A percentile compares a stretch with the other conserved stretches of the same genome.
phyloP scores from a whole-genome alignment of 192 early-diverging fungal genomes.

The Jimgerdemannia flammicorona region DNA sequence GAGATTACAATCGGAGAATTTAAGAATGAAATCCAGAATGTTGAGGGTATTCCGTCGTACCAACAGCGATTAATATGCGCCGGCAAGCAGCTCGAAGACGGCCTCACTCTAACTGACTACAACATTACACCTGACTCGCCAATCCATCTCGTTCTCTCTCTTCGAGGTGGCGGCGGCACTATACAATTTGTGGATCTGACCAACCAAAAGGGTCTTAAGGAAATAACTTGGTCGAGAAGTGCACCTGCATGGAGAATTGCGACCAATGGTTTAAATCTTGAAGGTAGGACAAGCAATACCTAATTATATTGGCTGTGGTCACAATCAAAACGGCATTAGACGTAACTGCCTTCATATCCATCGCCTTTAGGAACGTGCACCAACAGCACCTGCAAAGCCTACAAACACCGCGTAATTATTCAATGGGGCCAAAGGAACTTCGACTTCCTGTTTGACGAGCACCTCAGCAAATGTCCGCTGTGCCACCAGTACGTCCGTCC shows the following conservation, averaged over 20 bases:
- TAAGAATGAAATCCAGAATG: slow-evolving; percentile 73
- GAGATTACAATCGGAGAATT: slow-evolving; percentile 60
- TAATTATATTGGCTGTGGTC: background rate
- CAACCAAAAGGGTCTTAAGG: background rate
- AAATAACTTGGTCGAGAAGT: background rate
- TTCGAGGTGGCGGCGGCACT: slow-evolving; percentile 8
- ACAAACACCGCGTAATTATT: background rate
- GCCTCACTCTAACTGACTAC: slow-evolving; percentile 56
- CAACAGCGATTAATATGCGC: slow-evolving; percentile 67
- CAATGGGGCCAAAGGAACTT: background rate
- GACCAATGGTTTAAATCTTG: background rate
- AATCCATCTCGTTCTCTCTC: slow-evolving; percentile 55
- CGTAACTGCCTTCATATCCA: background rate
- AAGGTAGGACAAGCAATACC: background rate
- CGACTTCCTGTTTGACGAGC: background rate
- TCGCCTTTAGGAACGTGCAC: background rate
- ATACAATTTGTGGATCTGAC: background rate
- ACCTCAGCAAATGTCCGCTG: background rate
- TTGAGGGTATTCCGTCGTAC: slow-evolving; percentile 67
- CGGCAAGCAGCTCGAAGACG: slow-evolving; percentile 69
- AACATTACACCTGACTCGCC: slow-evolving; percentile 63
- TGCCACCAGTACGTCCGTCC: background rate
- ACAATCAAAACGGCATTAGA: background rate
- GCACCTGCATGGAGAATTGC: background rate
- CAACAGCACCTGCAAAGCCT: background rate